These are phyloP conservation scores for Trypanosoma brucei DNA, from an alignment of 208 protist genomes.

Conservation along the genomic window DNA sequence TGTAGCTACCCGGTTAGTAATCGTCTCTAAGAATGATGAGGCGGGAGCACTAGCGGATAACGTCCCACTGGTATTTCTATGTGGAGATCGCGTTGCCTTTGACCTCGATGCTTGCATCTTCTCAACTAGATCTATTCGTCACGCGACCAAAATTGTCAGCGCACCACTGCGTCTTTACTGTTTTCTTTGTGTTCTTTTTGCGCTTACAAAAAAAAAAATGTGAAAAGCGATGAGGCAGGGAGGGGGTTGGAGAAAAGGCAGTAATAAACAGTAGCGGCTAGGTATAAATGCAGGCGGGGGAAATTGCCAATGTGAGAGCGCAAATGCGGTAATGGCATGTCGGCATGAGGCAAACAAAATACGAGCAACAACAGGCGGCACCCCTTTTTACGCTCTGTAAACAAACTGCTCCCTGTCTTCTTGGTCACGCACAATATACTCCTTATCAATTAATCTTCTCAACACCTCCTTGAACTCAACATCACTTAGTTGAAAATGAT, in stretches of 20 bases:
- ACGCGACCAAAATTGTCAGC: neutral
- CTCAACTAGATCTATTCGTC: neutral
- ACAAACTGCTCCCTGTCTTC: conserved; percentile 14
- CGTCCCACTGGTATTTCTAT: neutral
- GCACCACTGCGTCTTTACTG: neutral
- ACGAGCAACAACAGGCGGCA: neutral
- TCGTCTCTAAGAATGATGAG: neutral
- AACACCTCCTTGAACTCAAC: conserved; percentile 50
- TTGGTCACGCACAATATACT: conserved; percentile 34
- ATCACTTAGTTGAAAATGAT: conserved; percentile 26
- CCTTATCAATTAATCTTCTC: conserved; percentile 45
- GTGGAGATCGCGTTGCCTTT: neutral
- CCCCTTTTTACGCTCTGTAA: conserved; percentile 13
- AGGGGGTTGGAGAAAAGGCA: neutral
- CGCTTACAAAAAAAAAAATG: neutral
- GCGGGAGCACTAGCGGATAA: neutral
- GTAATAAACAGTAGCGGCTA: neutral
- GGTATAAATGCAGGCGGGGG: neutral
- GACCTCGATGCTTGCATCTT: conserved; percentile 1
- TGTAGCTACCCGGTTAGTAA: neutral
- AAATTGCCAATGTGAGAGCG: too few species aligned
- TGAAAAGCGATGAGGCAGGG: neutral
- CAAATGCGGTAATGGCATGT: too few species aligned
- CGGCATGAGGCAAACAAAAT: conserved; percentile 2
- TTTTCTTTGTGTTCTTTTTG: neutral